Percentiles rank a stretch among this genome's conserved stretches.
phyloP scores from a whole-genome alignment of 1,139 yeast species.

The Kodamaea derodonti region DNA sequence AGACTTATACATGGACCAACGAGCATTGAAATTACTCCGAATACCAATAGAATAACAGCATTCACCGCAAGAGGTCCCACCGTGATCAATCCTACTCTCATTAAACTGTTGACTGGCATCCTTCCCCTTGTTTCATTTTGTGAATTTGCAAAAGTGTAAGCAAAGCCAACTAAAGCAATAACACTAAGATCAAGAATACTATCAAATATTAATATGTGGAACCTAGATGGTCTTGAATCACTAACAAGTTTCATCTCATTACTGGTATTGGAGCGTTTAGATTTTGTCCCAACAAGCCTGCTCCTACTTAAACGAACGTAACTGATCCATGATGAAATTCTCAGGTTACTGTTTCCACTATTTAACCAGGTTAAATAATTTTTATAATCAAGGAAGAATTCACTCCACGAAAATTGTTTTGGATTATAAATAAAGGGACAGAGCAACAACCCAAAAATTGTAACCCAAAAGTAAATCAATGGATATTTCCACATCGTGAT shows the following conservation, averaged over 20 bases:
- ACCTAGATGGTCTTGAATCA: constrained; percentile 37
- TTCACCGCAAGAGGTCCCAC: constrained; percentile 48
- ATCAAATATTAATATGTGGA: constrained; percentile 30
- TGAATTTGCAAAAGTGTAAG: constrained; percentile 44
- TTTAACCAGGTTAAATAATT: constrained; percentile 42
- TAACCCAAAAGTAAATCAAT: constrained; percentile 48
- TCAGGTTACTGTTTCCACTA: constrained; percentile 35
- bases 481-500: constrained; percentile 47
- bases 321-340: constrained; percentile 37
- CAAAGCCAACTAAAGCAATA: constrained; percentile 28
- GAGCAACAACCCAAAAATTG: constrained; percentile 39
- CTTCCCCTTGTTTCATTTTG: constrained; percentile 33
- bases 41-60: constrained; percentile 29
- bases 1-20: constrained; percentile 45
- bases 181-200: constrained; percentile 26
- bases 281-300: constrained; percentile 42
- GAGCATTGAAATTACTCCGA: constrained; percentile 38
- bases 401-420: constrained; percentile 46
- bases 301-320: constrained; percentile 38
- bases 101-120: constrained; percentile 27
- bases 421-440: constrained; percentile 54
- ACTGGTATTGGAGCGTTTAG: constrained; percentile 17
- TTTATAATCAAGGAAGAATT: constrained; percentile 46
- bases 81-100: constrained; percentile 41
- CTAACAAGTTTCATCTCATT: constrained; percentile 24